phyloP scores from a whole-genome alignment of 306 rosid genomes.

The Styphnolobium japonicum region DNA sequence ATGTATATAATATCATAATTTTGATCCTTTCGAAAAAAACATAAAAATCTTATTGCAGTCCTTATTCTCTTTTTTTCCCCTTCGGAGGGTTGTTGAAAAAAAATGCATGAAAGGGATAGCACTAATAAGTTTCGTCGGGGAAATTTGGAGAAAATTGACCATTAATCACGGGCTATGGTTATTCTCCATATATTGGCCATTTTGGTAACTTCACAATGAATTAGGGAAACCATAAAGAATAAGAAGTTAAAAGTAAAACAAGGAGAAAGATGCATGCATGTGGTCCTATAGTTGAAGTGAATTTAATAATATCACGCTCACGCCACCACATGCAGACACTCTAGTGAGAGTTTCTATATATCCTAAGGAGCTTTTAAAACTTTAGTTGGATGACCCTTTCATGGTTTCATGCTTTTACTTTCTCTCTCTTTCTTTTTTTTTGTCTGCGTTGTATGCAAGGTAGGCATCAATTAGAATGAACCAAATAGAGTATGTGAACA shows the following conservation, averaged over 20 bases:
- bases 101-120: constrained; percentile 12
- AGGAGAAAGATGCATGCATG: constrained; percentile 38
- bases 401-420: constrained; percentile 31
- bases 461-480: constrained; percentile 55
- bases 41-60: not conserved
- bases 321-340: constrained; percentile 70
- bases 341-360: constrained; percentile 44
- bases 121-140: not conserved
- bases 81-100: not conserved
- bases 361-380: constrained; percentile 21
- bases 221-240: constrained; percentile 22
- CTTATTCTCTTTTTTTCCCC: not conserved
- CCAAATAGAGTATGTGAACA: constrained; percentile 43
- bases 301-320: constrained; percentile 67
- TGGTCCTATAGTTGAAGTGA: constrained; percentile 45
- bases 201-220: constrained; percentile 11
- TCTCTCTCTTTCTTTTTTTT: constrained; percentile 4
- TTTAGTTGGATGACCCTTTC: constrained; percentile 37
- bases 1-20: too few relatives aligned
- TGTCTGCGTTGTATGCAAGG: constrained; percentile 47
- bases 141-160: not conserved
- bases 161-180: constrained; percentile 26
- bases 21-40: not conserved
- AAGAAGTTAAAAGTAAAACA: constrained; percentile 29
- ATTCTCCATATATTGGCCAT: not conserved